Percentiles rank a stretch among this genome's conserved stretches.
These are phyloP conservation scores for Aegle marmelos DNA, from an alignment of 345 rosid species.

Conservation along the genomic window DNA sequence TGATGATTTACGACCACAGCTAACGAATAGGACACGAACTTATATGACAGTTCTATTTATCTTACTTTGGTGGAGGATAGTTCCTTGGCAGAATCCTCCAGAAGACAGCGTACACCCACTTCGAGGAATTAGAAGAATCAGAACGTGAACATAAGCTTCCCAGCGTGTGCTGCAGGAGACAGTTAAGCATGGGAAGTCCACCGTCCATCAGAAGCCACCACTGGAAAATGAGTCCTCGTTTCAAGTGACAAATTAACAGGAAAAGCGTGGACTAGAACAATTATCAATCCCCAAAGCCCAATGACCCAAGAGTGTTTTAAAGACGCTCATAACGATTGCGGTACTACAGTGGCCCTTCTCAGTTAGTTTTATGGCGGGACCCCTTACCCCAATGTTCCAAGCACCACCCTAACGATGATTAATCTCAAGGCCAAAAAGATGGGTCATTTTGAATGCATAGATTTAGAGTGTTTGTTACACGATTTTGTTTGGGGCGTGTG, in stretches of 20 bases:
- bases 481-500: background rate
- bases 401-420: background rate
- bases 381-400: constrained; percentile 11
- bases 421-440: background rate
- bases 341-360: background rate
- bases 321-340: constrained; percentile 22
- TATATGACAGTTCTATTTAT: background rate
- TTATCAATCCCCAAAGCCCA: constrained; percentile 21
- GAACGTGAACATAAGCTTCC: constrained; percentile 47
- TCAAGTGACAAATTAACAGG: constrained; percentile 15
- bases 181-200: constrained; percentile 61
- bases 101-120: constrained; percentile 76
- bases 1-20: constrained; percentile 5
- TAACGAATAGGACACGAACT: background rate
- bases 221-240: constrained; percentile 15
- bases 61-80: constrained; percentile 78
- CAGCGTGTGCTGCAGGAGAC: constrained; percentile 62
- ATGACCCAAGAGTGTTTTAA: constrained; percentile 1
- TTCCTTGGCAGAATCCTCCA: constrained; percentile 82
- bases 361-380: constrained; percentile 14
- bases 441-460: background rate
- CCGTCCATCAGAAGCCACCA: constrained; percentile 45
- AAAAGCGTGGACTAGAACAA: background rate
- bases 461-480: background rate
- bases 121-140: constrained; percentile 51